Evolutionary conservation across 306 rosid species (phyloP).

Genomic region (Vicia sativa): DNA sequence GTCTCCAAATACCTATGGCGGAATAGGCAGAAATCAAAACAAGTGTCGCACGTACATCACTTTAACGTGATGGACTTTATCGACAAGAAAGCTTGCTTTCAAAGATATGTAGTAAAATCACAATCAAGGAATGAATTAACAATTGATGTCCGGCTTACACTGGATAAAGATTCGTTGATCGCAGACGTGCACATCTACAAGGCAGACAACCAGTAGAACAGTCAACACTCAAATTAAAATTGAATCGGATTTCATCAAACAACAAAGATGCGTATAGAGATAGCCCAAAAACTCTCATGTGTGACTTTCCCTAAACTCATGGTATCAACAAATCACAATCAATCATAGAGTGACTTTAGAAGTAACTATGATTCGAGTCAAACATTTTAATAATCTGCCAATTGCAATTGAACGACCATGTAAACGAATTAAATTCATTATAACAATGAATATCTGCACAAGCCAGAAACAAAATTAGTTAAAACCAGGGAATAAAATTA

Average conservation of each 20-base stretch:
- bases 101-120: conserved; percentile 46
- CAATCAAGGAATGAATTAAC: conserved; percentile 45
- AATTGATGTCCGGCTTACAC: conserved; percentile 71
- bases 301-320: background rate
- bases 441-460: conserved; percentile 5
- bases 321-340: background rate
- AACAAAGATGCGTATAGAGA: conserved; percentile 8
- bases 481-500: conserved; percentile 40
- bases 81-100: conserved; percentile 38
- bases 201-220: conserved; percentile 14
- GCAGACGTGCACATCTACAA: conserved; percentile 90
- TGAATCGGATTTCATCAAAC: conserved; percentile 14
- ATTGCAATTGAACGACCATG: background rate
- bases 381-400: background rate
- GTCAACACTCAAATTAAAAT: conserved; percentile 32
- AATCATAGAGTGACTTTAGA: background rate
- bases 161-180: conserved; percentile 78
- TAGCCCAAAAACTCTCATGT: background rate
- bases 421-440: background rate
- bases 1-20: conserved; percentile 80
- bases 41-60: conserved; percentile 42
- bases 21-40: conserved; percentile 44
- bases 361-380: background rate
- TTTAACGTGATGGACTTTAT: conserved; percentile 49
- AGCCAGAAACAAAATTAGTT: conserved; percentile 5